Evolutionary conservation across 1,284 basidiomycete genomes (phyloP).

Genomic region (Ceratorhiza oryzae-sativae): DNA sequence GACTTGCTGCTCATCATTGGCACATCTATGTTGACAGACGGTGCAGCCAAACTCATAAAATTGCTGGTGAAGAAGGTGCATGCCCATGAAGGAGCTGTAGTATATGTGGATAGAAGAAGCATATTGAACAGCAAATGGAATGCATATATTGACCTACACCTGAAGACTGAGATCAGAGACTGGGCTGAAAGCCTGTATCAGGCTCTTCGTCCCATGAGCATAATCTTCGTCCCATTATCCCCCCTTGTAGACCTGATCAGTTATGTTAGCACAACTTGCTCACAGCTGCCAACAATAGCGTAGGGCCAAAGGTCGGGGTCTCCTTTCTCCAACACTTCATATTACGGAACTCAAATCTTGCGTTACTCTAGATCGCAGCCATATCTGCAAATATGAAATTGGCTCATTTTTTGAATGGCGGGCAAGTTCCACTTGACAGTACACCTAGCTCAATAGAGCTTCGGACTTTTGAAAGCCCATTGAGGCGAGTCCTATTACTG

Average conservation of each 20-base stretch:
- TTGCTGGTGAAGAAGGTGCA: conserved; percentile 5
- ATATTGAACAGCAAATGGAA: neutral
- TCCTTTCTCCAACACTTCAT: no score
- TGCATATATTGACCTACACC: neutral
- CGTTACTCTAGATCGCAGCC: no score
- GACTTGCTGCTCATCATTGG: neutral
- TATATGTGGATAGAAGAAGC: neutral
- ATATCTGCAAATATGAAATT: no score
- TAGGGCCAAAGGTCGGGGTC: no score
- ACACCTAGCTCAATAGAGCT: neutral
- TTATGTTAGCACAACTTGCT: neutral
- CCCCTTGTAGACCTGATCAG: neutral
- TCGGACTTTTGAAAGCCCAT: neutral
- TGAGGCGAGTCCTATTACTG: neutral
- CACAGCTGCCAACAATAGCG: no score
- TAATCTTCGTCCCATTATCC: neutral
- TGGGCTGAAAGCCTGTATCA: neutral
- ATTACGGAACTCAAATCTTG: no score
- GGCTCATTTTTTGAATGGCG: neutral
- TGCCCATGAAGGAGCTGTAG: neutral
- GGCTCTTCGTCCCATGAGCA: no score
- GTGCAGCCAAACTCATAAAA: conserved; percentile 3
- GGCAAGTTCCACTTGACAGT: neutral
- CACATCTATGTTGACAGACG: neutral
- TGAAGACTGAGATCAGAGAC: neutral